Evolutionary conservation across 1,139 yeast species (phyloP).

Genomic region (Hyphopichia fennica): DNA sequence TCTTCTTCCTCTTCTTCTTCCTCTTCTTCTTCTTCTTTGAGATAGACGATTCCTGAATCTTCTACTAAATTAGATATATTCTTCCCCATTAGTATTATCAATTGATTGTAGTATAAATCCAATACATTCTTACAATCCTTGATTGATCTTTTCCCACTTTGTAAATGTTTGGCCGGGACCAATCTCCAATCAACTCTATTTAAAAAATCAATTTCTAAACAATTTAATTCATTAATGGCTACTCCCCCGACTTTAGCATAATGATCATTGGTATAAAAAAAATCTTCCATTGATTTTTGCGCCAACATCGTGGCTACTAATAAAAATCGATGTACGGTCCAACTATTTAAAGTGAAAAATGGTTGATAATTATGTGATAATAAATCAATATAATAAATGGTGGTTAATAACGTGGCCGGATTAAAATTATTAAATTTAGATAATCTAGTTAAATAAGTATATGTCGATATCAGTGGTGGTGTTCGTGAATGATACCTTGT

Average conservation of each 20-base stretch:
- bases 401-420: constrained; percentile 73
- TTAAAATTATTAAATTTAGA: constrained; percentile 84
- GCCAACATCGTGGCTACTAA: constrained; percentile 91
- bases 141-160: constrained; percentile 27
- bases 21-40: background rate
- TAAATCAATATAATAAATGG: constrained; percentile 86
- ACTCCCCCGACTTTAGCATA: constrained; percentile 97
- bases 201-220: constrained; percentile 85
- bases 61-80: constrained; percentile 1
- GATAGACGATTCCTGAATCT: background rate
- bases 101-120: constrained; percentile 59
- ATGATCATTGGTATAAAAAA: constrained; percentile 89
- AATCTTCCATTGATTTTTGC: constrained; percentile 89
- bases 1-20: background rate
- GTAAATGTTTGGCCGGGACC: constrained; percentile 38
- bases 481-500: constrained; percentile 93
- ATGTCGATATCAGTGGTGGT: constrained; percentile 84
- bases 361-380: constrained; percentile 74
- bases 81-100: constrained; percentile 62
- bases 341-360: constrained; percentile 78
- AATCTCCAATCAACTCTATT: constrained; percentile 72
- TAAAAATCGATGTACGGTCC: constrained; percentile 90
- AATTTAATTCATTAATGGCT: constrained; percentile 78
- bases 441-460: constrained; percentile 73
- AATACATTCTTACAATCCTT: constrained; percentile 47